A percentile compares a stretch with the other conserved stretches of the same genome.
phyloP scores from a whole-genome alignment of 345 rosid genomes.

The Capsella bursapastoris region DNA sequence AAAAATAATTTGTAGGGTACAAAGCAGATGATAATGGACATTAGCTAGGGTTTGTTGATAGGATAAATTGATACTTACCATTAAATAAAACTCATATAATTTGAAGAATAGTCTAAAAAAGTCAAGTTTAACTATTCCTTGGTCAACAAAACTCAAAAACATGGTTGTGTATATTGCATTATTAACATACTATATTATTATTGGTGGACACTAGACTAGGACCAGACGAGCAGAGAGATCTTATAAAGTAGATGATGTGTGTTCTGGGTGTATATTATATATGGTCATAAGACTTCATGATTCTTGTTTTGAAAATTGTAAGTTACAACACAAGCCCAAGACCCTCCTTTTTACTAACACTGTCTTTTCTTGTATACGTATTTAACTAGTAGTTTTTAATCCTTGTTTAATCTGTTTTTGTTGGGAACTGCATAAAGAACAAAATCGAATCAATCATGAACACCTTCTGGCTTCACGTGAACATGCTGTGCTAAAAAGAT shows the following conservation, averaged over 20 bases:
- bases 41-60: conserved; percentile 11
- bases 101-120: conserved; percentile 1
- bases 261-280: conserved; percentile 15
- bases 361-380: conserved; percentile 17
- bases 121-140: conserved; percentile 10
- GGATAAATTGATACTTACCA: neutral
- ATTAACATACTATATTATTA: neutral
- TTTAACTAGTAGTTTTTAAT: conserved; percentile 5
- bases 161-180: neutral
- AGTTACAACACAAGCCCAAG: conserved; percentile 22
- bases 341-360: neutral
- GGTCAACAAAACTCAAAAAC: neutral
- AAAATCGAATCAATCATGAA: conserved; percentile 45
- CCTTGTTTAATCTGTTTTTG: neutral
- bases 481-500: conserved; percentile 40
- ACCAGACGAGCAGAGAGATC: conserved; percentile 28
- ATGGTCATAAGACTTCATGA: conserved; percentile 41
- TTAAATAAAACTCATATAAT: neutral
- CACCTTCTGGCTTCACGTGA: conserved; percentile 47
- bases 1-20: neutral
- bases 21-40: conserved; percentile 1
- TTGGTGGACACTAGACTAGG: conserved; percentile 38
- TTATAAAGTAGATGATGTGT: conserved; percentile 29
- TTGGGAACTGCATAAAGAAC: conserved; percentile 40
- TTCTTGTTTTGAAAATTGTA: conserved; percentile 32